Evolutionary conservation across 2,329 filamentous ascomycete genomes (phyloP).

Genomic region (Fusarium hainanense): DNA sequence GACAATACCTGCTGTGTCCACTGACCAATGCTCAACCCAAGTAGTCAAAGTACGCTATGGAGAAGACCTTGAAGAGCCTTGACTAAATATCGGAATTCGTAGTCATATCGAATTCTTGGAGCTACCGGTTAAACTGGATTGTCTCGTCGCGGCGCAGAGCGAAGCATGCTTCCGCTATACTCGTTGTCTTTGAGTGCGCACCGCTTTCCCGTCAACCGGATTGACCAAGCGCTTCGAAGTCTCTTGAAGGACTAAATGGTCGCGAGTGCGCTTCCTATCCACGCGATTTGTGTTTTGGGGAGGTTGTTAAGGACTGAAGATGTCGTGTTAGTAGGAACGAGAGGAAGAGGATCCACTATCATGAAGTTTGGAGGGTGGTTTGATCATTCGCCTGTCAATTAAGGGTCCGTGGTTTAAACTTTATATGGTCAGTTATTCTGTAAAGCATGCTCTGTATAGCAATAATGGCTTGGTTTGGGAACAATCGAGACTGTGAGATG

Average conservation of each 20-base stretch:
- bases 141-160: no score
- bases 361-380: not conserved
- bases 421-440: constrained; percentile 28
- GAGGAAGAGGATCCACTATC: not conserved
- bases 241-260: accelerated
- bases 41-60: not conserved
- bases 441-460: not conserved
- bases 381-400: constrained; percentile 23
- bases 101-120: no score
- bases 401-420: constrained; percentile 14
- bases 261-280: constrained; percentile 25
- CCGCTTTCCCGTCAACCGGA: constrained; percentile 35
- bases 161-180: no score
- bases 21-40: not conserved
- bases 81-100: no score
- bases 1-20: not conserved
- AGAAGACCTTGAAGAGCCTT: no score
- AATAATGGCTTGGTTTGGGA: no score
- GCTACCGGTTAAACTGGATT: no score
- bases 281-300: constrained; percentile 29
- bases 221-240: not conserved
- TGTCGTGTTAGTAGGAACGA: not conserved
- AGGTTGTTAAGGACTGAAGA: constrained; percentile 44
- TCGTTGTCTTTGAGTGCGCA: constrained; percentile 3
- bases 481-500: no score